These are phyloP conservation scores for Gomphus bonarii DNA, from an alignment of 1,284 basidiomycete genomes.

Conservation along the genomic window DNA sequence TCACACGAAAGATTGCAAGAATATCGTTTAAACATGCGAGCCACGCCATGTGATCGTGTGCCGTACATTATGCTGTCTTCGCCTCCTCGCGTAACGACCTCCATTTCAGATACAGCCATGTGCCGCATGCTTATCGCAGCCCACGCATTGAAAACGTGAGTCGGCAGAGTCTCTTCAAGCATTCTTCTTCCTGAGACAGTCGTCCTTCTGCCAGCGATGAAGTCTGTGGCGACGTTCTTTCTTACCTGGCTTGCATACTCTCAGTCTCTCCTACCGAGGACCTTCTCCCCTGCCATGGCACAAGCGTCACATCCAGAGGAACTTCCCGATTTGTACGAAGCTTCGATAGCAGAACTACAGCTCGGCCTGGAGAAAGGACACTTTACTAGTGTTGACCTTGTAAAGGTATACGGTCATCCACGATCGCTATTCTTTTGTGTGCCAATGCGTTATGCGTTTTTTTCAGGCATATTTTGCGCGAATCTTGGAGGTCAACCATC, in stretches of 20 bases:
- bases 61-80: neutral
- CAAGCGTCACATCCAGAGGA: neutral
- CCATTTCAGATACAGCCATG: neutral
- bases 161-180: neutral
- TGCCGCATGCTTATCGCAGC: neutral
- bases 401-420: conserved; percentile 23
- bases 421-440: neutral
- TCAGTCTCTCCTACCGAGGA: neutral
- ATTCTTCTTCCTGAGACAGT: neutral
- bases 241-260: neutral
- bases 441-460: neutral
- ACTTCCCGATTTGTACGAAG: conserved; percentile 32
- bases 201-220: neutral
- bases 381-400: conserved; percentile 34
- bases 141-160: neutral
- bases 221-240: neutral
- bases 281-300: neutral
- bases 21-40: neutral
- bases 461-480: conserved; percentile 22
- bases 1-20: neutral
- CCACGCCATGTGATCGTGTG: neutral
- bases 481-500: conserved; percentile 24
- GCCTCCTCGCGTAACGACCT: neutral
- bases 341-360: conserved; percentile 30
- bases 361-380: conserved; percentile 22